A percentile compares a stretch with the other conserved stretches of the same genome.
phyloP scores from a whole-genome alignment of 1,139 yeast species.

The Hyphopichia buzzinii region DNA sequence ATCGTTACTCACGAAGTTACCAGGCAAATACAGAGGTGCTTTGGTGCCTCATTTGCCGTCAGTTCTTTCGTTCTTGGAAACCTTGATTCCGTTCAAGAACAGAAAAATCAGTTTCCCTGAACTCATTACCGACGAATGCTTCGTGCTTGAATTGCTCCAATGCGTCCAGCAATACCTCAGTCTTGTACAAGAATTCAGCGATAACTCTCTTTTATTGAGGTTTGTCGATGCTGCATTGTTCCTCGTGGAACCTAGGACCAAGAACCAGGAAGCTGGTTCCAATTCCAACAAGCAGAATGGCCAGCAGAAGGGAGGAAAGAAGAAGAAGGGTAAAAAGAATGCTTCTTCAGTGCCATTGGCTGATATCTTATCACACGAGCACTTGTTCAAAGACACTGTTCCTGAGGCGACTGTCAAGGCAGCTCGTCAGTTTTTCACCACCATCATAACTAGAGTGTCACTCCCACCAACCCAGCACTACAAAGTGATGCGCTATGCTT shows the following conservation, averaged over 20 bases:
- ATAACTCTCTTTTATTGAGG: constrained; percentile 38
- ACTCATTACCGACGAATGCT: constrained; percentile 30
- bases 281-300: constrained; percentile 1
- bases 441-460: constrained; percentile 47
- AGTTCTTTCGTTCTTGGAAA: constrained; percentile 52
- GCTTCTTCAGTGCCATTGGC: constrained; percentile 52
- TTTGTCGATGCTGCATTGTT: constrained; percentile 47
- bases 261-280: constrained; percentile 3
- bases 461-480: constrained; percentile 65
- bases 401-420: constrained; percentile 32
- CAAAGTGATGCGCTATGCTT: constrained; percentile 55
- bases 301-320: constrained; percentile 11
- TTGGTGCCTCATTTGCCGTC: constrained; percentile 48
- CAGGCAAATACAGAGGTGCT: constrained; percentile 41
- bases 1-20: constrained; percentile 35
- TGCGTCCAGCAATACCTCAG: constrained; percentile 28
- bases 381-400: constrained; percentile 48
- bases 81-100: constrained; percentile 49
- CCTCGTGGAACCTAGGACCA: constrained; percentile 40
- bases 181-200: constrained; percentile 32
- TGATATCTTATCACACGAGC: constrained; percentile 70
- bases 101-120: constrained; percentile 31
- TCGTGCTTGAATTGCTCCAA: constrained; percentile 27
- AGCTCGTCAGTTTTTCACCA: constrained; percentile 49
- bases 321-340: constrained; percentile 40